Evolutionary conservation across 2,329 filamentous ascomycete species (phyloP), one percentile per base, ranked within the genome.

Genomic region (Aspergillus ustus): DNA sequence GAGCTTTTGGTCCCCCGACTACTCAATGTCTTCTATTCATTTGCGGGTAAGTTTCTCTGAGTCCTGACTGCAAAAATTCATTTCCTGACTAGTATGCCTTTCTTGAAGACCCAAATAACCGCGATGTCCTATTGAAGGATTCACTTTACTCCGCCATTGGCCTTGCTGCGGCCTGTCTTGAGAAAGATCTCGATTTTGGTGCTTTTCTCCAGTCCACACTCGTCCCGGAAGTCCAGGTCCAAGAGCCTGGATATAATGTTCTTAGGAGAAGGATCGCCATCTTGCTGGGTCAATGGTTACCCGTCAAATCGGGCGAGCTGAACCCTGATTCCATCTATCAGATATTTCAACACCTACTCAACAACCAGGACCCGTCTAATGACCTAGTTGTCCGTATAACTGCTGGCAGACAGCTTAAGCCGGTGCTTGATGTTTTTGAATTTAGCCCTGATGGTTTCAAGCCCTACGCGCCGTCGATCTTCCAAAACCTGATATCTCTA

Each of bases 71-170:
- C 11, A 15, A 15, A 40, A 40, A 4, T 56, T 44, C 31, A 25
- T 7, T n/a, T 7, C 22, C 63, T 72, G 69, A 77, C 29, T 3
- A 62, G 4, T 15, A 29, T 19, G 9, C 17, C 58, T 13, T 22
- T 19, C n/a, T 20, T 29, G 9, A 57, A 85, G 83, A 77, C n/a
- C 81, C 82, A 4, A 80, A 86, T 11, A 87, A 87, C 63, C 82
- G 83, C 46, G 88, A 95, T 65, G 85, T 98, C 13, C 84, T 95
- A 17, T 87, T 91, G 62, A 98, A 97, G 74, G 95, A 99, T 74
- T 94, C 94, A 0, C 88, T 98, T 0, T 99, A 99, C 73, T 96
- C 92, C 5, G 93, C 94, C 11, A 89, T 99, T 79, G 93, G 94
- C 2, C 83, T 97, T 54, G 88, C 95, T 0, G 91, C 93, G 1